phyloP scores from a whole-genome alignment of 306 rosid genomes.

The Sindora glabra region DNA sequence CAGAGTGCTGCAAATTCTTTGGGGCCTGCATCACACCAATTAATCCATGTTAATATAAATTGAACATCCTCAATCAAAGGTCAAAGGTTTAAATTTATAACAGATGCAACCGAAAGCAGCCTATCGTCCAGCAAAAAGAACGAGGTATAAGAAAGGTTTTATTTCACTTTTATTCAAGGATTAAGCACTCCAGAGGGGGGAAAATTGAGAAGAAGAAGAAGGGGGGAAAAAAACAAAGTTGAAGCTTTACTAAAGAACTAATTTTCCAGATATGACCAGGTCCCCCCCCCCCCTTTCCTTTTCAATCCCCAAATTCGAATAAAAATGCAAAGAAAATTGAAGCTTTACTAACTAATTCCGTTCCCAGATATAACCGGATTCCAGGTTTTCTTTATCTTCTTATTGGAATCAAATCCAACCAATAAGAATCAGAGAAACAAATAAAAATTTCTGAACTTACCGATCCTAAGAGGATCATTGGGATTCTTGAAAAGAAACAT shows the following conservation, averaged over 20 bases:
- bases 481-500: conserved; percentile 68
- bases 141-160: not conserved
- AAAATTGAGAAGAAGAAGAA: not conserved
- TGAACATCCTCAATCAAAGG: not conserved
- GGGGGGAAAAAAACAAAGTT: not conserved
- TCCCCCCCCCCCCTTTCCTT: too few species aligned
- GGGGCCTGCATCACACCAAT: conserved; percentile 47
- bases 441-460: conserved; percentile 14
- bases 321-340: not conserved
- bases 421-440: too few species aligned
- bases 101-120: not conserved
- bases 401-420: too few species aligned
- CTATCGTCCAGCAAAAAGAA: not conserved
- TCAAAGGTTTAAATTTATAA: not conserved
- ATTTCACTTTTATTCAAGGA: not conserved
- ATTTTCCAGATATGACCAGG: not conserved
- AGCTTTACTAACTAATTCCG: too few species aligned
- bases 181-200: too few species aligned
- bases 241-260: not conserved
- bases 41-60: conserved; percentile 6
- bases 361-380: too few species aligned
- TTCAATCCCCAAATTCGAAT: not conserved
- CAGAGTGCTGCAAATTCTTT: conserved; percentile 70
- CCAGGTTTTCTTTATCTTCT: too few species aligned
- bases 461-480: conserved; percentile 37